Evolutionary conservation across 1,284 basidiomycete species (phyloP).

Genomic region (Fistulina hepatica): DNA sequence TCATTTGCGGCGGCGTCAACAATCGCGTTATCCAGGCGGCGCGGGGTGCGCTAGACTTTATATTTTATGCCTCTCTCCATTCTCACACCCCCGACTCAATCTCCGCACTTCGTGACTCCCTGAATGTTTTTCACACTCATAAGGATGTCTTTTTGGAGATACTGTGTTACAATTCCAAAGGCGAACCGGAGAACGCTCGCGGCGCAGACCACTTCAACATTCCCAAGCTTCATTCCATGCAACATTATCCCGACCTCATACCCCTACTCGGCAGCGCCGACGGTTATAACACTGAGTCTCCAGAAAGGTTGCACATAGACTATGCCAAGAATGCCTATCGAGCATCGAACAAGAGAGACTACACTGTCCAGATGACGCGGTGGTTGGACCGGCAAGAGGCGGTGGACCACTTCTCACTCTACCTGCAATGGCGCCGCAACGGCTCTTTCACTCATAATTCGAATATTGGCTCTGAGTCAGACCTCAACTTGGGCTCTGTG

Average conservation of each 20-base stretch:
- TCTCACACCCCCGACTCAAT: slow-evolving; percentile 9
- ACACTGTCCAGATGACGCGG: slow-evolving; percentile 20
- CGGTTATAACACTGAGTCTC: slow-evolving; percentile 20
- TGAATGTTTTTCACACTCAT: slow-evolving; percentile 17
- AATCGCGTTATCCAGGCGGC: slow-evolving; percentile 9
- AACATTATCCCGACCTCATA: slow-evolving; percentile 17
- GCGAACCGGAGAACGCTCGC: neutral
- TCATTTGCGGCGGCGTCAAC: slow-evolving; percentile 12
- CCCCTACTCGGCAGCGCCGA: slow-evolving; percentile 18
- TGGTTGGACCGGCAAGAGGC: slow-evolving; percentile 20
- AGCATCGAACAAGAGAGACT: slow-evolving; percentile 20
- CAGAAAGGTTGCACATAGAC: slow-evolving; percentile 22
- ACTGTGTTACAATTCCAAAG: no score
- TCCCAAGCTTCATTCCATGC: slow-evolving; percentile 19
- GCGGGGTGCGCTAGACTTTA: slow-evolving; percentile 13
- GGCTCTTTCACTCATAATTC: slow-evolving; percentile 10
- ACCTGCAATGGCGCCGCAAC: slow-evolving; percentile 9
- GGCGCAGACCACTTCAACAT: slow-evolving; percentile 22
- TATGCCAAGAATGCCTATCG: slow-evolving; percentile 21
- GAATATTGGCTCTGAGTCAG: slow-evolving; percentile 8
- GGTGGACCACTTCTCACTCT: slow-evolving; percentile 9
- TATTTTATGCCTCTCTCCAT: slow-evolving; percentile 11
- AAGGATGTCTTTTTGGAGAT: slow-evolving; percentile 18
- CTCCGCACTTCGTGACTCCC: slow-evolving; percentile 5
- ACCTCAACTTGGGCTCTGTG: no score